Evolutionary conservation across 306 rosid genomes (phyloP), one percentile per base, ranked within the genome.

Genomic region (Cucurbita moschata): DNA sequence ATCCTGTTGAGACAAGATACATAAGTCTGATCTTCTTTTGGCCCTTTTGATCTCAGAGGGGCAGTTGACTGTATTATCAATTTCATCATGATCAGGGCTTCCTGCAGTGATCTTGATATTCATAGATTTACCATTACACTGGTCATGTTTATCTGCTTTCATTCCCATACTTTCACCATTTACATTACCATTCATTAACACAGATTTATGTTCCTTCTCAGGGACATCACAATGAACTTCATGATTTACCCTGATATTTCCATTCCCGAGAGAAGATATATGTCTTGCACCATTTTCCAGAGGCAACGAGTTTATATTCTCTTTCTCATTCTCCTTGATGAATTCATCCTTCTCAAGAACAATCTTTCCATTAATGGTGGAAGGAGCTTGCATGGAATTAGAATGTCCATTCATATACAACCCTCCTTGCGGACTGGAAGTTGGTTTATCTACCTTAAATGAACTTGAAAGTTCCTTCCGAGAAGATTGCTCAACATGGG

Each of bases 1-100:
- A 85, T 91, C 96, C 42, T 71, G 78, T 37, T 89, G 86, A 72
- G 85, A 85, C 85, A 89, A 85, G 77, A 88, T 76, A 79, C 91
- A 83, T 16, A 77, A 65, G 42, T 49, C 78, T 5, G 63, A 71
- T 76, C 87, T 95, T 78, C 99, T 88, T 85, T 91, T 90, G 79
- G 81, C 77, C 63, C 86, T 82, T 60, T 69, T 61, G 63, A 83
- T 65, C 51, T 74, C 68, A 73, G 81, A 57, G 65, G 42, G 73
- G 40, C 37, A 74, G 62, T 70, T 63, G 59, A 68, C 57, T 79
- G 78, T 78, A 81, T 75, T 82, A 77, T 72, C 91, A 78, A 75
- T 77, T 81, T 82, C 80, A 69, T 71, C 54, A 60, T 68, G 80
- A 72, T 44, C 80, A 58, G 85, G 68, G 74, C 47, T 81, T 71